Percentiles rank a stretch among this genome's conserved stretches.
phyloP scores from a whole-genome alignment of 495 filamentous ascomycete species.

The Cercophora samala region DNA sequence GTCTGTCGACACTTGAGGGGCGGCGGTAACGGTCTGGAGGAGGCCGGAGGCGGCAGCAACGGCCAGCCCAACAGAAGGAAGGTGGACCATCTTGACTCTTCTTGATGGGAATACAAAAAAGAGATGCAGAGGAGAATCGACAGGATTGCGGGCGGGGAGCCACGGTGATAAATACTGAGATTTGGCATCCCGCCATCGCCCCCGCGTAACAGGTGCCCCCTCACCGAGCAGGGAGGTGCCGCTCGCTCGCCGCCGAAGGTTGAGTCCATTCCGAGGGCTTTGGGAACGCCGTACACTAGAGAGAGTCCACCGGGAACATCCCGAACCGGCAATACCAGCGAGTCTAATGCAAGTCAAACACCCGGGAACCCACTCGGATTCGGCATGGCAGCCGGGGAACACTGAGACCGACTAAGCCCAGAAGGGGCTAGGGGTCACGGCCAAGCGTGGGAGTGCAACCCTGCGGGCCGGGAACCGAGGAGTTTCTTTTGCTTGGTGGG shows the following conservation, averaged over 20 bases:
- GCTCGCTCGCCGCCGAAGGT: background rate
- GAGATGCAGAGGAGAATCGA: background rate
- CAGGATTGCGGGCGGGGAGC: background rate
- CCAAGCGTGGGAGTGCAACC: background rate
- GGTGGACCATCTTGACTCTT: slow-evolving; percentile 5
- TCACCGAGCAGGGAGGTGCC: background rate
- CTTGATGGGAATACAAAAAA: background rate
- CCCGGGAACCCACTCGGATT: background rate
- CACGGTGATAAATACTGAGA: background rate
- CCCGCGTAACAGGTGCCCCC: no score
- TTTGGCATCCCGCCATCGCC: background rate
- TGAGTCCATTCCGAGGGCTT: background rate
- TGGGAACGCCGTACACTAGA: background rate
- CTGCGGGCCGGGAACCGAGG: slow-evolving; percentile 1
- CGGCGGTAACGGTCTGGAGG: slow-evolving; percentile 1
- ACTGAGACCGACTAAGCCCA: background rate
- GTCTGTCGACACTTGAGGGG: background rate
- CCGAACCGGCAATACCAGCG: slow-evolving; percentile 13
- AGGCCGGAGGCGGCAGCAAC: background rate
- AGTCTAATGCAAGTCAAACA: slow-evolving; percentile 16
- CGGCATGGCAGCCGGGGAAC: background rate
- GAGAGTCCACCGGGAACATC: background rate
- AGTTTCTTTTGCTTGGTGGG: background rate
- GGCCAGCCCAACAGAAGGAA: background rate
- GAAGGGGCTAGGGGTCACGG: background rate